These are phyloP conservation scores for Fusarium anguioides DNA, from an alignment of 2,329 filamentous ascomycete species.

Conservation along the genomic window DNA sequence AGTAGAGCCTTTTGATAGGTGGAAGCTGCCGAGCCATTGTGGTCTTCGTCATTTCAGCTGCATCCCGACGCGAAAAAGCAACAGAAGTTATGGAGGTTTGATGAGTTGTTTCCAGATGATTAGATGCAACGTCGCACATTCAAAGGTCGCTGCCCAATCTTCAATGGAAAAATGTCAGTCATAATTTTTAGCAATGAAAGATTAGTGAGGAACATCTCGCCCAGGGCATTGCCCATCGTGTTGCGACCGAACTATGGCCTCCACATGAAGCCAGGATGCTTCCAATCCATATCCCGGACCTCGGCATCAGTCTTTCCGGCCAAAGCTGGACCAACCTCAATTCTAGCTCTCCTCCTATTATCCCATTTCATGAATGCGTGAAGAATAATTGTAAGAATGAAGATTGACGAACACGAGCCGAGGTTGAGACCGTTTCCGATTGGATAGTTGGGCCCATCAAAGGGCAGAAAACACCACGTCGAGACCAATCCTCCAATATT, in stretches of 20 bases:
- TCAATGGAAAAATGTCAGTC: fast-evolving
- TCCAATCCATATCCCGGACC: constrained; percentile 22
- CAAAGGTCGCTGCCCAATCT: too few relatives aligned
- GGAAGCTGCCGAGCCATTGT: fast-evolving
- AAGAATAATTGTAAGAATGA: background rate
- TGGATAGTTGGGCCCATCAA: constrained; percentile 71
- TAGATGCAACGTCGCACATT: too few relatives aligned
- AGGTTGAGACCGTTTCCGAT: constrained; percentile 72
- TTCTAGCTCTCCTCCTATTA: constrained; percentile 1
- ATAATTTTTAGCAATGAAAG: fast-evolving
- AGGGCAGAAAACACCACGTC: constrained; percentile 72
- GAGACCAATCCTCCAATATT: constrained; percentile 70
- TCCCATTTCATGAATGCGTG: constrained; percentile 20
- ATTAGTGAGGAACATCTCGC: fast-evolving
- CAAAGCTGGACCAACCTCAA: constrained; percentile 9
- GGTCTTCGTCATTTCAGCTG: background rate
- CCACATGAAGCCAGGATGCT: constrained; percentile 23
- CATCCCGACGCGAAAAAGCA: background rate
- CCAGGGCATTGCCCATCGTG: fast-evolving
- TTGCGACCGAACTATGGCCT: background rate
- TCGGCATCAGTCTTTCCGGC: constrained; percentile 10
- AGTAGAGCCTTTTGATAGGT: background rate
- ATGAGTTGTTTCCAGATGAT: too few relatives aligned
- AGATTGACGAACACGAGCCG: constrained; percentile 13
- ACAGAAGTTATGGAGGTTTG: background rate